phyloP scores from a whole-genome alignment of 2,329 filamentous ascomycete genomes.

The Alternaria infectoria region DNA sequence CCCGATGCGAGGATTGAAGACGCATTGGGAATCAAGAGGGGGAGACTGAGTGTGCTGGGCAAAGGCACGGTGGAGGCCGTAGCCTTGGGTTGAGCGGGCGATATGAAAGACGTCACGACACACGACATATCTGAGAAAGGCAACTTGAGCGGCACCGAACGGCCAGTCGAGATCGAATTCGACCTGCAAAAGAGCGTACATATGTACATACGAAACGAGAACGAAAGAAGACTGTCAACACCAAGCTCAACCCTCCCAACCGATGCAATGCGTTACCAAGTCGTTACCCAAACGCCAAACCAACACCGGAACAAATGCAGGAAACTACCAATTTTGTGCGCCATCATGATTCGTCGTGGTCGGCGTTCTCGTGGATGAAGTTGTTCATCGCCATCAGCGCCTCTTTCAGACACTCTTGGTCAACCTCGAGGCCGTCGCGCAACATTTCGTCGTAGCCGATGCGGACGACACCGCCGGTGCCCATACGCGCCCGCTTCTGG shows the following conservation, averaged over 20 bases:
- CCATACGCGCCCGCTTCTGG: constrained; percentile 36
- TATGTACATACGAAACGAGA: constrained; percentile 26
- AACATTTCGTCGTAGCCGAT: constrained; percentile 43
- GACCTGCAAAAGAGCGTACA: constrained; percentile 20
- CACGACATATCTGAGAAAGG: background rate
- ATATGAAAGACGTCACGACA: background rate
- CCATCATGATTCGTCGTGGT: constrained; percentile 32
- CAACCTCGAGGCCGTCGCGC: constrained; percentile 42
- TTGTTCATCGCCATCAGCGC: constrained; percentile 46
- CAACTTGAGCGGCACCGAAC: background rate
- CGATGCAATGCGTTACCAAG: constrained; percentile 28
- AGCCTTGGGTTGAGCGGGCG: constrained; percentile 15
- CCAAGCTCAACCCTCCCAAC: constrained; percentile 11
- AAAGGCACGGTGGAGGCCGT: constrained; percentile 34
- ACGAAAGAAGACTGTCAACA: constrained; percentile 14
- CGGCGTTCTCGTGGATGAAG: constrained; percentile 46
- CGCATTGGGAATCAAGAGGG: constrained; percentile 41
- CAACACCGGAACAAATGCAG: constrained; percentile 18
- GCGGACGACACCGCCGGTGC: constrained; percentile 34
- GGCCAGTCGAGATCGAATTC: constrained; percentile 17
- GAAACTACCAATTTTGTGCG: constrained; percentile 11
- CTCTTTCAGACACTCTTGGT: constrained; percentile 39
- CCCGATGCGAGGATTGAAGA: constrained; percentile 39
- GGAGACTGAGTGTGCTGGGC: constrained; percentile 37
- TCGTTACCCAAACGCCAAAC: constrained; percentile 30